Conservation (phyloP, 2,329 filamentous ascomycete species). For the Trichoderma sp. region DNA sequence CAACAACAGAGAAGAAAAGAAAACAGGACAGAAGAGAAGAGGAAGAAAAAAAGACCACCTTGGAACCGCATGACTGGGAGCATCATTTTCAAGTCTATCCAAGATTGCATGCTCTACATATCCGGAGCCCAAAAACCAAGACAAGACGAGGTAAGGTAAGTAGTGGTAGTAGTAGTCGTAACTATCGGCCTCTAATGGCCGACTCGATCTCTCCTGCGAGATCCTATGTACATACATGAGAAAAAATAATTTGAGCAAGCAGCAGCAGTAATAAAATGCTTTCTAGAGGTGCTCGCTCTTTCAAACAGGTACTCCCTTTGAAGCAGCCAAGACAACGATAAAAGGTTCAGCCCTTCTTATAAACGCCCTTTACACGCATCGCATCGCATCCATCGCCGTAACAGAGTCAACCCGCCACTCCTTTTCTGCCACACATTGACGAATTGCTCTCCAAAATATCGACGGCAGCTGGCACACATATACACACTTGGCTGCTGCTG, state of each 20-base stretch:
- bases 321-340: constrained; percentile 13
- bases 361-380: constrained; percentile 16
- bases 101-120: constrained; percentile 3
- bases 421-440: neutral
- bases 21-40: neutral
- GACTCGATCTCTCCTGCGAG: constrained; percentile 11
- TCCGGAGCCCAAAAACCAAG: neutral
- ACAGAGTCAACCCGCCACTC: constrained; percentile 2
- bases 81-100: constrained; percentile 4
- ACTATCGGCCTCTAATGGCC: constrained; percentile 15
- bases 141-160: neutral
- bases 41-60: neutral
- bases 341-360: constrained; percentile 10
- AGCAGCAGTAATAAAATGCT: neutral
- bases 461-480: neutral
- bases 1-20: neutral
- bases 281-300: neutral
- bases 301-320: constrained; percentile 5
- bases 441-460: neutral
- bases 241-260: neutral
- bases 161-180: constrained; percentile 8
- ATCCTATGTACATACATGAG: constrained; percentile 16
- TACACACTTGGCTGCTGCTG: neutral
- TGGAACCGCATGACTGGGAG: neutral
- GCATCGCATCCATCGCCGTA: constrained; percentile 11